Evolutionary conservation across 192 early-diverging fungal genomes (phyloP), one percentile per base, ranked within the genome.

Genomic region (Mortierella hygrophila): DNA sequence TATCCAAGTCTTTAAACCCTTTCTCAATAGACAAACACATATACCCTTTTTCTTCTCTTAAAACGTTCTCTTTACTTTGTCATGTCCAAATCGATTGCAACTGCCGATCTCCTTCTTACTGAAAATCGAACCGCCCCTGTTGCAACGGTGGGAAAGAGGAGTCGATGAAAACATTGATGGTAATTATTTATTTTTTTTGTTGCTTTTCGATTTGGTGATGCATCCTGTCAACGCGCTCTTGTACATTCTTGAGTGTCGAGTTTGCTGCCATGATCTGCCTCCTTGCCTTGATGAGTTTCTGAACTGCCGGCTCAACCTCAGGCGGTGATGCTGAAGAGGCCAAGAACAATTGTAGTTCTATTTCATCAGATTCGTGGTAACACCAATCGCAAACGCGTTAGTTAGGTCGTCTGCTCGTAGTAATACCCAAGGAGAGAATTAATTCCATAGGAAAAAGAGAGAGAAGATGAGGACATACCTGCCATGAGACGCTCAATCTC

Each of bases 401-500:
- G 49, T 52, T 52, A 21, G 18, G 15, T 52, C 0, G 20, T 32
- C 60, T 65, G 3, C 4, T 65, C 10, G 3, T 2, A 15, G 15
- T 32, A 65, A 38, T 23, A 15, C 10, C 2, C 44, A 15, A 46
- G 44, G 44, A 11, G 15, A 13, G 11, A 46, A 46, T 13, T 15
- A 46, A 11, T 0, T 15, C 44, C 11, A 13, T 15, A 15, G 44
- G 2, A 46, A 26, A 77, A 11, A 2, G 63, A 29, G 44, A 38
- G 11, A 20, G 29, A 35, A 18, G 9, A 37, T 5, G 8, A 44
- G 42, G 26, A 78, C 60, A 57, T 88, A 91, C 92, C 92, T 65
- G 92, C 91, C 68, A 90, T 82, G 23, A 93, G 70, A 13, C 92
- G 90, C 57, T 93, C 92, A 69, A 93, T 92, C 72, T 93, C 92